phyloP scores from a whole-genome alignment of 1,284 basidiomycete genomes.

The Ceratobasidium sp. region DNA sequence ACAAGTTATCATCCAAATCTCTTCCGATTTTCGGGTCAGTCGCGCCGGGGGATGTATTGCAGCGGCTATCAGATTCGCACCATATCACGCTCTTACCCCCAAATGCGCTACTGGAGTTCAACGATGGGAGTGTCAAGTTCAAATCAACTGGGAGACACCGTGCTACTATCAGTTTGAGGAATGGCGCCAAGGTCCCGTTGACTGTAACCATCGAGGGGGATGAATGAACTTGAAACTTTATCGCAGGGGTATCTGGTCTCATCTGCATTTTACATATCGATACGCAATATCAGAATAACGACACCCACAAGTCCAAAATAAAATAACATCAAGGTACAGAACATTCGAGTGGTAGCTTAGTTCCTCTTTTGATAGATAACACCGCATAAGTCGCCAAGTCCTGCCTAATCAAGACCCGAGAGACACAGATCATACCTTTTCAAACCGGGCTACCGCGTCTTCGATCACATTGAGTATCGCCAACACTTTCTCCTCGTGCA shows the following conservation, averaged over 20 bases:
- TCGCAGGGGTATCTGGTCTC: constrained; percentile 26
- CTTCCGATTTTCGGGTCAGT: constrained; percentile 38
- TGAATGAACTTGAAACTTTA: constrained; percentile 27
- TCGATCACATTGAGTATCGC: constrained; percentile 64
- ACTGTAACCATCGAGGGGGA: constrained; percentile 32
- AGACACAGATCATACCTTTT: constrained; percentile 17
- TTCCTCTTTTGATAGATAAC: constrained; percentile 28
- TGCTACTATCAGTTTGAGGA: constrained; percentile 29
- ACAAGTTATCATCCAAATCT: constrained; percentile 8
- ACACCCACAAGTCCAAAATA: constrained; percentile 42
- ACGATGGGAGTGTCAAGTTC: constrained; percentile 26
- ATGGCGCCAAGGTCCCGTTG: constrained; percentile 33
- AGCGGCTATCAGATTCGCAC: constrained; percentile 44
- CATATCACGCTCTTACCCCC: constrained; percentile 40
- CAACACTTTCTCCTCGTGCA: constrained; percentile 65
- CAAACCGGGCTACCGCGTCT: constrained; percentile 47
- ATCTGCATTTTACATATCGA: constrained; percentile 26
- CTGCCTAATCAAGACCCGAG: constrained; percentile 41
- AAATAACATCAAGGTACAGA: constrained; percentile 35
- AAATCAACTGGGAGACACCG: constrained; percentile 37
- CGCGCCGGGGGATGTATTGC: constrained; percentile 35
- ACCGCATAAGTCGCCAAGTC: constrained; percentile 6
- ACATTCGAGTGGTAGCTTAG: constrained; percentile 18
- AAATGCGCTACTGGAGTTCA: constrained; percentile 40
- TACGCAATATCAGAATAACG: constrained; percentile 32